phyloP scores from a whole-genome alignment of 2,329 filamentous ascomycete genomes.

The Clonostachys rosea region DNA sequence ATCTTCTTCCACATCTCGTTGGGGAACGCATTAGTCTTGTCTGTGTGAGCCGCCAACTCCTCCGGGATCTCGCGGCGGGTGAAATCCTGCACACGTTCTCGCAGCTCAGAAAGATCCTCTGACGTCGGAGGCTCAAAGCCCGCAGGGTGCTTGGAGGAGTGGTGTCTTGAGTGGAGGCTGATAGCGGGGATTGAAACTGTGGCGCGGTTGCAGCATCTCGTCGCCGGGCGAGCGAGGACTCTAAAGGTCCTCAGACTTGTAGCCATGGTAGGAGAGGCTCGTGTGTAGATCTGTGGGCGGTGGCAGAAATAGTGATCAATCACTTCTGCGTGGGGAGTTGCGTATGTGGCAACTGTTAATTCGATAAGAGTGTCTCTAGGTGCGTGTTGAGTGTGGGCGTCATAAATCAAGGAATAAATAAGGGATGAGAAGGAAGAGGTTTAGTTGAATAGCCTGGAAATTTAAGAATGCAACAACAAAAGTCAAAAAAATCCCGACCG shows the following conservation, averaged over 20 bases:
- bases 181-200: background rate
- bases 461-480: too few relatives aligned
- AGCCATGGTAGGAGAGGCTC: constrained; percentile 5
- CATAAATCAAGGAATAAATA: background rate
- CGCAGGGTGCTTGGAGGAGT: constrained; percentile 56
- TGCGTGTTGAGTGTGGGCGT: too few relatives aligned
- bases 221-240: constrained; percentile 18
- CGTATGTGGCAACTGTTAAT: background rate
- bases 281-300: too few relatives aligned
- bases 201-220: background rate
- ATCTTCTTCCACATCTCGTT: constrained; percentile 90
- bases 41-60: constrained; percentile 76
- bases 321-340: background rate
- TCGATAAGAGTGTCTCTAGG: background rate
- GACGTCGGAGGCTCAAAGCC: constrained; percentile 65
- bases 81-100: constrained; percentile 85
- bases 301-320: too few relatives aligned
- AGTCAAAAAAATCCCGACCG: too few relatives aligned
- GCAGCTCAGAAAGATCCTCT: constrained; percentile 73
- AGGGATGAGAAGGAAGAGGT: too few relatives aligned
- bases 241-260: constrained; percentile 13
- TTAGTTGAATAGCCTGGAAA: too few relatives aligned
- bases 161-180: constrained; percentile 26
- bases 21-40: constrained; percentile 84
- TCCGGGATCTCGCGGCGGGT: constrained; percentile 81